Evolutionary conservation across 2,329 filamentous ascomycete genomes (phyloP).

Genomic region (Blumeriella jaapii): DNA sequence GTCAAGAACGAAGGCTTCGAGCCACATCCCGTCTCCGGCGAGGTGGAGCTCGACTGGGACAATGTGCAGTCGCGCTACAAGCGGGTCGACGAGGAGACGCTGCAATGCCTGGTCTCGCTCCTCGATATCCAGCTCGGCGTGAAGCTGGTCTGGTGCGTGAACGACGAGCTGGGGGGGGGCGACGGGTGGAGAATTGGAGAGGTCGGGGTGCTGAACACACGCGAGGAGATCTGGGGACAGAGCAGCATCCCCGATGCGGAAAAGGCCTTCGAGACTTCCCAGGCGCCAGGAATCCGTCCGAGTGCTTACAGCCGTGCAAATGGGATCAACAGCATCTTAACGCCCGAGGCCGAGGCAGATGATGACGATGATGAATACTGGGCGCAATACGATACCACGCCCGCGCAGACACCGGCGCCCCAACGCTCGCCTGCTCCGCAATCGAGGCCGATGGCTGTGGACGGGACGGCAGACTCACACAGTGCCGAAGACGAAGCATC

Average conservation of each 20-base stretch:
- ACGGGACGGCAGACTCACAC: neutral
- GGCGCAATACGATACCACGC: constrained; percentile 65
- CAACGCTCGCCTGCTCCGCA: constrained; percentile 51
- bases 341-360: constrained; percentile 28
- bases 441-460: constrained; percentile 4
- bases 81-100: constrained; percentile 62
- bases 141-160: constrained; percentile 57
- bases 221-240: constrained; percentile 38
- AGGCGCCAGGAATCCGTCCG: constrained; percentile 2
- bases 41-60: constrained; percentile 59
- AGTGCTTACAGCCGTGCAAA: constrained; percentile 11
- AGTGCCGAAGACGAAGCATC: constrained; percentile 45
- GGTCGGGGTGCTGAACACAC: constrained; percentile 47
- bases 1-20: constrained; percentile 54
- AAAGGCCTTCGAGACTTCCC: constrained; percentile 34
- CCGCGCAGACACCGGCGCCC: constrained; percentile 48
- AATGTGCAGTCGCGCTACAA: constrained; percentile 53
- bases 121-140: constrained; percentile 51
- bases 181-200: constrained; percentile 65
- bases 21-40: constrained; percentile 71
- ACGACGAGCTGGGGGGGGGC: constrained; percentile 40
- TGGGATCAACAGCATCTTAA: constrained; percentile 13
- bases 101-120: constrained; percentile 55
- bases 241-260: constrained; percentile 49
- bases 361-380: constrained; percentile 72